Base-by-base conservation (phyloP, 371 early-diverging fungal species). In the Rhizopus sp. region DNA sequence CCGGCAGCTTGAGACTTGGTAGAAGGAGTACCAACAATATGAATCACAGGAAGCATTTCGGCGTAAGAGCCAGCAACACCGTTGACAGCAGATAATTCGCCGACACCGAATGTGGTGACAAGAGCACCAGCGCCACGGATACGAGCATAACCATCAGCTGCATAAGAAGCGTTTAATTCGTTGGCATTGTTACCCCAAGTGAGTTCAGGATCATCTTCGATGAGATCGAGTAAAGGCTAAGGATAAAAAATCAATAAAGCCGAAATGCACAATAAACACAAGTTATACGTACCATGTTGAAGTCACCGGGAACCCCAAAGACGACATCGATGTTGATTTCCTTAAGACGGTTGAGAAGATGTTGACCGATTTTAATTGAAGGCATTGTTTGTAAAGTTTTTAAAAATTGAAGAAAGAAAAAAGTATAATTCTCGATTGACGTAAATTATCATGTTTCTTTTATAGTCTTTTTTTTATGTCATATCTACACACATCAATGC, bases 31-130 rank as follows among this genome's bases (percentile, higher is more conserved):
- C 83, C 83, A 12, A 80, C 81, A 53, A 83, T 78, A 62, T 83
- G 81, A 29, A 83, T 67, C 10, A 83, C 81, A 3, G 80, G 77
- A 7, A 83, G 66, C 75, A 78, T 76, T 53, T 83, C 83, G 41
- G 81, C 67, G 46, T 64, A 76, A 0, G 81, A 73, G n/a, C 83
- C 83, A 42, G 83, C 83, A 58, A 70, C 68, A 42, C 80, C 83
- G 44, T 81, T 81, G 8, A 78, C 49, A 5, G 80, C 78, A 33
- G 72, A 73, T 5, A 83, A 56, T 59, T 83, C 83, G 33, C 83
- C 83, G 2, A 83, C 83, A 35, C 83, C 83, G 59, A 83, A 83
- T 7, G 83, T 81, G 3, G 83, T 83, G 15, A 78, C 64, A 7
- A 83, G 38, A 32, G 75, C 79, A 38, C 71, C 75, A 9, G 62